Percentiles rank a stretch among this genome's conserved stretches.
phyloP scores from a whole-genome alignment of 371 early-diverging fungal genomes.

The Mortierella sp. region DNA sequence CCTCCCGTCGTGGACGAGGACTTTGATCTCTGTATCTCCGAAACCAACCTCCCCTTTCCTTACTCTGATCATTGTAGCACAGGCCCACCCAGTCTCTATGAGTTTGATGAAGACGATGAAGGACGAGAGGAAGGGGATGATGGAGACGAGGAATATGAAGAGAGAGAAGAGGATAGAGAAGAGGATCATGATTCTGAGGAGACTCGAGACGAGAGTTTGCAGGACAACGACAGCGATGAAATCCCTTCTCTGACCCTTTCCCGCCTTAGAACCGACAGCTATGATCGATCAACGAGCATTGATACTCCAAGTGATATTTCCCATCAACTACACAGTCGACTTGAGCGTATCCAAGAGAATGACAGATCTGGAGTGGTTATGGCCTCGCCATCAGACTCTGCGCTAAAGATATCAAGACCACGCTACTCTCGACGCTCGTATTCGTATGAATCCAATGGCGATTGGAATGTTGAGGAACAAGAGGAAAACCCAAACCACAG shows the following conservation, averaged over 20 bases:
- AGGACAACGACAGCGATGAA: conserved; percentile 27
- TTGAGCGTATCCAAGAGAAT: conserved; percentile 20
- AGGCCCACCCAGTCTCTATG: conserved; percentile 54
- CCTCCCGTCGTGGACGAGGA: conserved; percentile 53
- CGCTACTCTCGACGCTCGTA: conserved; percentile 23
- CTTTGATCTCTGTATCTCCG: conserved; percentile 55
- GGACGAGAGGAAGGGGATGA: conserved; percentile 33
- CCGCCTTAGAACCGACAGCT: background rate
- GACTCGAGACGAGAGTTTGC: conserved; percentile 10
- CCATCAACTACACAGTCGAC: conserved; percentile 29
- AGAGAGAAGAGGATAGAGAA: conserved; percentile 18
- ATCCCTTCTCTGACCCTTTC: conserved; percentile 2
- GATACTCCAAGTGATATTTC: conserved; percentile 16
- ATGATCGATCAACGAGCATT: background rate
- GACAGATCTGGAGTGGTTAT: background rate
- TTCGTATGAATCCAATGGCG: conserved; percentile 43
- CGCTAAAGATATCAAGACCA: conserved; percentile 9
- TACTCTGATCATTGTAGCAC: conserved; percentile 56
- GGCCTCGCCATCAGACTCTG: background rate
- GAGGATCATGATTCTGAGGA: conserved; percentile 14
- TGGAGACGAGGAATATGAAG: conserved; percentile 12
- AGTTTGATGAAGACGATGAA: conserved; percentile 26
- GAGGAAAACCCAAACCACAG: background rate
- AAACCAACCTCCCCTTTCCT: conserved; percentile 52
- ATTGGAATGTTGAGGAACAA: conserved; percentile 24